A percentile compares a stretch with the other conserved stretches of the same genome.
Conservation (phyloP, 1,284 basidiomycete genomes). For the Apiotrichum domesticum region DNA sequence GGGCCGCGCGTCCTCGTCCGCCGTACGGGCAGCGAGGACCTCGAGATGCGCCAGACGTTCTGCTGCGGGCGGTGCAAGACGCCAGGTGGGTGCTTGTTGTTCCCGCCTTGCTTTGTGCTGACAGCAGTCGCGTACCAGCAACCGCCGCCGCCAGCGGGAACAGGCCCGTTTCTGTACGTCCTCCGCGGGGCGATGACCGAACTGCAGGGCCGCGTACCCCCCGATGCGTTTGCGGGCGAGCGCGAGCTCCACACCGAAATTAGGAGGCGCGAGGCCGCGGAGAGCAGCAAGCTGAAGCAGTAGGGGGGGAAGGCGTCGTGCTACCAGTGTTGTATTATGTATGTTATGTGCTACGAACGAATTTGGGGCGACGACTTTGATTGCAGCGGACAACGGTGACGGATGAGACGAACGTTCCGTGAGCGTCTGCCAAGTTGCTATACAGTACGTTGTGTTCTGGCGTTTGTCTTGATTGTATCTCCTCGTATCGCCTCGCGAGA, state of each 20-base stretch:
- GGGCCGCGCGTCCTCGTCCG: constrained; percentile 40
- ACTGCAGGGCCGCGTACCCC: constrained; percentile 45
- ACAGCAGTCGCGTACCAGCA: constrained; percentile 44
- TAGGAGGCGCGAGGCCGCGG: background rate
- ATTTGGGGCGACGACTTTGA: no score
- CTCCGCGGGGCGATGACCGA: constrained; percentile 45
- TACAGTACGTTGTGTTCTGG: no score
- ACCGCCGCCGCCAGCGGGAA: constrained; percentile 35
- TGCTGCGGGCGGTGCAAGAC: constrained; percentile 43
- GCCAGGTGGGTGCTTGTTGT: constrained; percentile 30
- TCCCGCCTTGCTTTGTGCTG: no score
- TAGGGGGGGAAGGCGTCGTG: background rate
- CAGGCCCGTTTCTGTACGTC: constrained; percentile 42
- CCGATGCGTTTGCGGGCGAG: constrained; percentile 47
- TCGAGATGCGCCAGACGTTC: constrained; percentile 42
- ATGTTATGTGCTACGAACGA: no score
- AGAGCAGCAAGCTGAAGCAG: background rate
- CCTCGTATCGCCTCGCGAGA: no score
- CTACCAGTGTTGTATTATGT: background rate
- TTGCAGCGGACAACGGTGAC: no score
- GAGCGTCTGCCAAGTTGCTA: no score
- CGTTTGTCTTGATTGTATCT: no score
- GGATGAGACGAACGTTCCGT: no score
- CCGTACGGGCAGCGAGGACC: constrained; percentile 27
- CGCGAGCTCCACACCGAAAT: constrained; percentile 6